phyloP scores from a whole-genome alignment of 768 basidiomycete genomes.

The Lyophyllum atratum region DNA sequence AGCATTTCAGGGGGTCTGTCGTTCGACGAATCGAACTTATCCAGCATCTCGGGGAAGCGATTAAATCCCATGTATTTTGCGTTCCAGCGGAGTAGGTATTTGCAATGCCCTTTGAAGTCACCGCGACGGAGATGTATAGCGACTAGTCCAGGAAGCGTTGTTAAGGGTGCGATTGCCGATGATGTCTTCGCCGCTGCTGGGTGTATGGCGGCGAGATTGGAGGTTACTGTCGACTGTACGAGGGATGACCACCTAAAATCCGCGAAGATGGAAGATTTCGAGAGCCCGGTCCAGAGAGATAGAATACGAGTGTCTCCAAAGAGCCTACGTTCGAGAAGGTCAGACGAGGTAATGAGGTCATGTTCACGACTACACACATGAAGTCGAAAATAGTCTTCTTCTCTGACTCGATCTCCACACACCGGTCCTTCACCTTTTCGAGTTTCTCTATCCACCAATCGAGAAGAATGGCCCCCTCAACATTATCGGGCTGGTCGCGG shows the following conservation, averaged over 20 bases:
- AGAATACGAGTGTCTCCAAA: constrained; percentile 15
- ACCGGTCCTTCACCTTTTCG: constrained; percentile 29
- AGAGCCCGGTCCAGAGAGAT: constrained; percentile 16
- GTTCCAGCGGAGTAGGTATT: constrained; percentile 7
- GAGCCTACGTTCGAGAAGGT: constrained; percentile 2
- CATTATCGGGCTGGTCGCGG: constrained; percentile 33
- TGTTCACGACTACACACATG: neutral
- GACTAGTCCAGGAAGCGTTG: constrained; percentile 8
- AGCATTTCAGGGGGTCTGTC: constrained; percentile 24
- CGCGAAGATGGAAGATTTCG: constrained; percentile 14
- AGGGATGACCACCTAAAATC: constrained; percentile 18
- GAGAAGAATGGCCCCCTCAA: constrained; percentile 42
- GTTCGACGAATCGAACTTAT: constrained; percentile 30
- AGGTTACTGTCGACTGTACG: constrained; percentile 11
- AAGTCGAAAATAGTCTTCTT: constrained; percentile 38
- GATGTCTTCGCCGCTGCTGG: neutral
- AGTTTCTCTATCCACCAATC: constrained; percentile 50
- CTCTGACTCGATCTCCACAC: constrained; percentile 45
- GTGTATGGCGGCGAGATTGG: constrained; percentile 10
- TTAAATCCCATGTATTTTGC: constrained; percentile 20
- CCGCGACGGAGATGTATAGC: constrained; percentile 20
- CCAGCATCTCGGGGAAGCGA: constrained; percentile 14
- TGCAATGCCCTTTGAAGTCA: constrained; percentile 18
- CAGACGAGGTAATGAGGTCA: neutral
- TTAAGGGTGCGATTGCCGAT: neutral